phyloP scores from a whole-genome alignment of 169 alveolate species.

The Toxoplasma gondii region DNA sequence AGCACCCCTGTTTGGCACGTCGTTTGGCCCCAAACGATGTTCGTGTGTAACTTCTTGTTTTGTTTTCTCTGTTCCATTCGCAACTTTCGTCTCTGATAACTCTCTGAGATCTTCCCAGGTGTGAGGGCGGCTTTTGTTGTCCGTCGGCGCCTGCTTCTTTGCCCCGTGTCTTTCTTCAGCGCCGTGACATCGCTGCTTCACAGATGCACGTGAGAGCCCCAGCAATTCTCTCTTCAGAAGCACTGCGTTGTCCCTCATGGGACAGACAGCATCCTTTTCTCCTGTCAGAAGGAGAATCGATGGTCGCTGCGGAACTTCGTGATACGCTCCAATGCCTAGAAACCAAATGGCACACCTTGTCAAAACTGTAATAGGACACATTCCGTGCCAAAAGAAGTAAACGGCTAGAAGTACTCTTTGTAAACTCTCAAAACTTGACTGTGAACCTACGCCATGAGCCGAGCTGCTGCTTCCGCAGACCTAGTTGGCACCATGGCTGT shows the following conservation, averaged over 20 bases:
- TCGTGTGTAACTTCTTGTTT: background rate
- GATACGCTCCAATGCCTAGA: background rate
- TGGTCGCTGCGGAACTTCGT: slow-evolving; percentile 11
- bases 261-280: slow-evolving; percentile 10
- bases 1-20: background rate
- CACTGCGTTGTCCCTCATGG: background rate
- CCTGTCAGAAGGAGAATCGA: slow-evolving; percentile 37
- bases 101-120: no score
- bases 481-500: no score
- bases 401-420: no score
- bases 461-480: no score
- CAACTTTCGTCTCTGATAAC: background rate
- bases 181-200: no score
- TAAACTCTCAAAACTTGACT: no score
- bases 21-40: background rate
- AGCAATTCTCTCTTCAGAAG: background rate
- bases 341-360: no score
- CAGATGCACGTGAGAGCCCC: background rate
- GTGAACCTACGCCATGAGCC: no score
- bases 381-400: no score
- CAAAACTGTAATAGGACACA: no score
- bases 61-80: background rate
- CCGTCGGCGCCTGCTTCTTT: no score
- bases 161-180: no score
- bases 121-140: background rate